These are phyloP conservation scores for Tetrapyrgos nigripes DNA, from an alignment of 1,284 basidiomycete genomes.

Conservation along the genomic window DNA sequence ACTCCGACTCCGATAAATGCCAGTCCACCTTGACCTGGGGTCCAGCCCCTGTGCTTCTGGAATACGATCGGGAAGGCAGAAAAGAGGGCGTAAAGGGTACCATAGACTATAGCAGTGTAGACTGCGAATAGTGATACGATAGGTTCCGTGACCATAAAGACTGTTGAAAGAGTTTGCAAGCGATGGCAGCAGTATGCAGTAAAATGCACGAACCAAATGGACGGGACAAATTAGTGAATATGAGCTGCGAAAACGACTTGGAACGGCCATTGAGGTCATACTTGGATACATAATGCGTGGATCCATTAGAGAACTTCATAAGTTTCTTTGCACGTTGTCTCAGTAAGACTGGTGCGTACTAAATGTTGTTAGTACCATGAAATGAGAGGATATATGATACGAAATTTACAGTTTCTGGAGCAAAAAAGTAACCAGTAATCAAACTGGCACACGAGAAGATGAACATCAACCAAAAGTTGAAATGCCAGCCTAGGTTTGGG, in stretches of 20 bases:
- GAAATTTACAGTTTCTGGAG: conserved; percentile 54
- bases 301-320: conserved; percentile 49
- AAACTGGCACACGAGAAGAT: conserved; percentile 59
- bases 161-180: conserved; percentile 33
- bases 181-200: neutral
- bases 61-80: conserved; percentile 71
- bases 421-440: conserved; percentile 45
- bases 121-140: conserved; percentile 72
- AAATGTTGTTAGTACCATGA: conserved; percentile 9
- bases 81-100: conserved; percentile 63
- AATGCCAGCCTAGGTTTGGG: conserved; percentile 62
- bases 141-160: conserved; percentile 71
- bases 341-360: conserved; percentile 75
- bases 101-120: conserved; percentile 74
- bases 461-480: conserved; percentile 78
- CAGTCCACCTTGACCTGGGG: conserved; percentile 63
- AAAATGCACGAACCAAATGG: conserved; percentile 57
- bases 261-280: conserved; percentile 55
- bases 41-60: conserved; percentile 63
- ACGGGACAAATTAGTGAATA: conserved; percentile 56
- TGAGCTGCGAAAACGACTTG: conserved; percentile 45
- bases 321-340: conserved; percentile 61
- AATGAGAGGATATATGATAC: neutral
- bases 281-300: conserved; percentile 53
- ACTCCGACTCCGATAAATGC: conserved; percentile 71